phyloP scores from a whole-genome alignment of 768 basidiomycete genomes.

The Pisolithus marmoratus region DNA sequence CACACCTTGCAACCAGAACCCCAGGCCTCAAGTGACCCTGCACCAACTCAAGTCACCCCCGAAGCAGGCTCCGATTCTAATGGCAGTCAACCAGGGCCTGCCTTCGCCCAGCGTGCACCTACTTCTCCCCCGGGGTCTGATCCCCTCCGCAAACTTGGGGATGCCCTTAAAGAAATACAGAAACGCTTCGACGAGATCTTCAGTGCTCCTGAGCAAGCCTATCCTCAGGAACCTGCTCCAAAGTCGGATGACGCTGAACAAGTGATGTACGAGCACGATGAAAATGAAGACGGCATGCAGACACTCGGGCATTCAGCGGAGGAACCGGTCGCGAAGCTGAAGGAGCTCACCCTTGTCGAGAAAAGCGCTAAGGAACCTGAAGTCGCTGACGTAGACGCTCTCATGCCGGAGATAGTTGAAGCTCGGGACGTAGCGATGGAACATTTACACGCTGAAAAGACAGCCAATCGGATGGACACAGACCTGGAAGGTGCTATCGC shows the following conservation, averaged over 20 bases:
- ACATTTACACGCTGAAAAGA: constrained; percentile 23
- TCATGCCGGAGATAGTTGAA: constrained; percentile 16
- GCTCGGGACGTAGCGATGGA: constrained; percentile 20
- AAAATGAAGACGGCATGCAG: constrained; percentile 71
- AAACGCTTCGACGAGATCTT: constrained; percentile 83
- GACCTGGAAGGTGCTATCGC: constrained; percentile 44
- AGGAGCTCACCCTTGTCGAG: constrained; percentile 74
- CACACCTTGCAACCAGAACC: constrained; percentile 4
- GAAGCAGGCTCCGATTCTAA: constrained; percentile 29
- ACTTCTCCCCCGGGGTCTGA: constrained; percentile 35
- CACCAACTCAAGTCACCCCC: constrained; percentile 11
- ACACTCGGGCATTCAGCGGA: constrained; percentile 84
- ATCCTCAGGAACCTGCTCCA: constrained; percentile 30
- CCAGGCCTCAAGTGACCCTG: constrained; percentile 3
- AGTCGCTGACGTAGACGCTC: constrained; percentile 48
- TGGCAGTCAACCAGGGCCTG: constrained; percentile 43
- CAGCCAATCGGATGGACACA: constrained; percentile 19
- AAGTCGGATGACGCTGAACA: constrained; percentile 39
- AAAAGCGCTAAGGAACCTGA: constrained; percentile 36
- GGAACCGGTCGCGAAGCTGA: constrained; percentile 76
- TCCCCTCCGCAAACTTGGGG: constrained; percentile 75
- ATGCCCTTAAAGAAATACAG: constrained; percentile 74
- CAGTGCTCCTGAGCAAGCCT: constrained; percentile 31
- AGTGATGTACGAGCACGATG: constrained; percentile 64
- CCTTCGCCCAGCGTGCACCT: constrained; percentile 34